Conservation (phyloP, 805 yeast species). For the Metschnikowia shivogae region DNA sequence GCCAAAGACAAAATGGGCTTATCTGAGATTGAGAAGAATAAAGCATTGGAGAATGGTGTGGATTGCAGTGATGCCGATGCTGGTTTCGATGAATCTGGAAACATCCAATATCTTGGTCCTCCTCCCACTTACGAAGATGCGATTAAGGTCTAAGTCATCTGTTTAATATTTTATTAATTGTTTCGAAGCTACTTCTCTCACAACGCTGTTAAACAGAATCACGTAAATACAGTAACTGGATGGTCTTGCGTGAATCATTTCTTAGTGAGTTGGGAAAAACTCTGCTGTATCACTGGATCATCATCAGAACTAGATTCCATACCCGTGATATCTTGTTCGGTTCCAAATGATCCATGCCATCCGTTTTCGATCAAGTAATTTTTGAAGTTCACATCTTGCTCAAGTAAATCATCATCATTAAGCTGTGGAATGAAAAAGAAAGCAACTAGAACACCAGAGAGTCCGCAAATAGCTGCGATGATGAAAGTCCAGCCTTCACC, state of each 20-base stretch:
- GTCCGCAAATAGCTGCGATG: constrained; percentile 71
- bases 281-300: constrained; percentile 9
- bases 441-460: constrained; percentile 57
- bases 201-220: neutral
- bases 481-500: constrained; percentile 76
- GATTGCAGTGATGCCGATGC: constrained; percentile 58
- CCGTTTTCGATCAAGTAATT: constrained; percentile 56
- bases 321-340: constrained; percentile 15
- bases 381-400: constrained; percentile 60
- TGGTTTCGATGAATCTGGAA: constrained; percentile 53
- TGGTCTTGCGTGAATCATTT: neutral
- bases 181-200: neutral
- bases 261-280: neutral
- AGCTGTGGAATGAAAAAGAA: constrained; percentile 64
- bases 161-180: neutral
- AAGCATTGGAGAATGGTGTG: constrained; percentile 52
- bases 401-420: constrained; percentile 62
- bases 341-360: constrained; percentile 50
- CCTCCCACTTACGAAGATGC: constrained; percentile 68
- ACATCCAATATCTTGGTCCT: constrained; percentile 49
- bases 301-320: constrained; percentile 10
- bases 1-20: constrained; percentile 67
- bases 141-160: constrained; percentile 26
- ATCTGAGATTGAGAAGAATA: constrained; percentile 52
- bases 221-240: neutral